phyloP scores from a whole-genome alignment of 768 basidiomycete genomes.

The Lentinula guzmanii region DNA sequence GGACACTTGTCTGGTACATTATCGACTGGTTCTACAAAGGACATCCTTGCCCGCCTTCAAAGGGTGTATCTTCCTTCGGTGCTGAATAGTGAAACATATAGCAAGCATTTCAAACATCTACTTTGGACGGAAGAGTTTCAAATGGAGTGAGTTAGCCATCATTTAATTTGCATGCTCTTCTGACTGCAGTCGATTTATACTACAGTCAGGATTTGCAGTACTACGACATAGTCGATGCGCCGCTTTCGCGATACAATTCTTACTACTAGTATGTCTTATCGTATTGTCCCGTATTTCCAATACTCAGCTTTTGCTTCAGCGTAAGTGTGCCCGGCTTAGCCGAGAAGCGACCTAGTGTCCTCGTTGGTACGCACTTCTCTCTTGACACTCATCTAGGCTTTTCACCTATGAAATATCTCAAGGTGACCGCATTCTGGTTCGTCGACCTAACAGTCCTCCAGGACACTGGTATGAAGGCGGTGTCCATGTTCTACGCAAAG shows the following conservation, averaged over 20 bases:
- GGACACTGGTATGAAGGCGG: conserved; percentile 55
- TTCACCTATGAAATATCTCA: conserved; percentile 11
- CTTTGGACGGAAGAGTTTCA: conserved; percentile 51
- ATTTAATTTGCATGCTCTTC: neutral
- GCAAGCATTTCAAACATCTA: conserved; percentile 40
- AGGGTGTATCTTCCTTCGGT: conserved; percentile 30
- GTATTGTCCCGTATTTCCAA: neutral
- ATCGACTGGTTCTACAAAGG: conserved; percentile 19
- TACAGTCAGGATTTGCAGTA: conserved; percentile 31
- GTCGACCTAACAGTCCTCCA: conserved; percentile 26
- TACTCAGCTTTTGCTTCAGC: conserved; percentile 15
- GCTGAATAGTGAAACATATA: conserved; percentile 34
- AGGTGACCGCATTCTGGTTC: conserved; percentile 52
- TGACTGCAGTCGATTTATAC: neutral
- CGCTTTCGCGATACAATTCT: conserved; percentile 20
- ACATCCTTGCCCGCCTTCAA: conserved; percentile 24
- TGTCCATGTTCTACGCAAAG: conserved; percentile 44
- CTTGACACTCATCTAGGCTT: neutral
- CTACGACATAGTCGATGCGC: conserved; percentile 27
- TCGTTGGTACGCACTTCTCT: conserved; percentile 36
- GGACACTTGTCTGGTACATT: conserved; percentile 22
- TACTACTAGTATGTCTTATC: conserved; percentile 33
- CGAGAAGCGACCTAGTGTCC: conserved; percentile 51
- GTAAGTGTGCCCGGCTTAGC: conserved; percentile 45
- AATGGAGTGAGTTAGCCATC: conserved; percentile 28